Conservation (phyloP, 2,329 filamentous ascomycete species). For the Teratosphaeriaceae sp. region DNA sequence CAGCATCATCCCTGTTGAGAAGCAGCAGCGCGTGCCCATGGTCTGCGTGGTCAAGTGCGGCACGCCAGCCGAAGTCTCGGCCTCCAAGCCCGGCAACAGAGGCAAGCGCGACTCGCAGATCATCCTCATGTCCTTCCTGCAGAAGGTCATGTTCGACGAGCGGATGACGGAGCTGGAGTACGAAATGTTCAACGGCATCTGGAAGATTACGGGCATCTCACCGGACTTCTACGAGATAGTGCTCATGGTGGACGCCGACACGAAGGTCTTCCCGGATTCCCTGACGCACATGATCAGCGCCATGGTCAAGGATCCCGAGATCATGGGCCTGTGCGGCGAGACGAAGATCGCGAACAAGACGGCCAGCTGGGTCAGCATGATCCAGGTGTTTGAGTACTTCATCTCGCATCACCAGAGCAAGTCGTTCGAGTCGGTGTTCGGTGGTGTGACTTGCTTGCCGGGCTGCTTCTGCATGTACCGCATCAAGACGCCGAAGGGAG, state of each 20-base stretch:
- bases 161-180: slow-evolving; percentile 99
- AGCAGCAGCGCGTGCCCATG: slow-evolving; percentile 97
- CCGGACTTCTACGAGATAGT: slow-evolving; percentile 97
- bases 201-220: slow-evolving; percentile 97
- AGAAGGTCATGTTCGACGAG: slow-evolving; percentile 99
- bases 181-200: slow-evolving; percentile 99
- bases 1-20: slow-evolving; percentile 71
- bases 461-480: slow-evolving; percentile 99
- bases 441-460: slow-evolving; percentile 96
- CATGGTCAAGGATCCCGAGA: slow-evolving; percentile 98
- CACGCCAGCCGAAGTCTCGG: slow-evolving; percentile 74
- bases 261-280: slow-evolving; percentile 97
- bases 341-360: slow-evolving; percentile 99
- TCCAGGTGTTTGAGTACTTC: slow-evolving; percentile 99
- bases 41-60: slow-evolving; percentile 94
- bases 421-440: slow-evolving; percentile 96
- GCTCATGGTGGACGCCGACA: slow-evolving; percentile 98
- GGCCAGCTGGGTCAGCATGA: slow-evolving; percentile 90
- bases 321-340: slow-evolving; percentile 98
- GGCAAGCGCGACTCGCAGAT: slow-evolving; percentile 99
- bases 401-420: slow-evolving; percentile 97
- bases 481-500: slow-evolving; percentile 97
- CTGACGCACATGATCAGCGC: slow-evolving; percentile 98
- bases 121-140: slow-evolving; percentile 97
- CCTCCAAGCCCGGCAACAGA: slow-evolving; percentile 88